Evolutionary conservation across 148 eudicot genomes (phyloP), one percentile per base, ranked within the genome.

Genomic region (Camellia japonica): DNA sequence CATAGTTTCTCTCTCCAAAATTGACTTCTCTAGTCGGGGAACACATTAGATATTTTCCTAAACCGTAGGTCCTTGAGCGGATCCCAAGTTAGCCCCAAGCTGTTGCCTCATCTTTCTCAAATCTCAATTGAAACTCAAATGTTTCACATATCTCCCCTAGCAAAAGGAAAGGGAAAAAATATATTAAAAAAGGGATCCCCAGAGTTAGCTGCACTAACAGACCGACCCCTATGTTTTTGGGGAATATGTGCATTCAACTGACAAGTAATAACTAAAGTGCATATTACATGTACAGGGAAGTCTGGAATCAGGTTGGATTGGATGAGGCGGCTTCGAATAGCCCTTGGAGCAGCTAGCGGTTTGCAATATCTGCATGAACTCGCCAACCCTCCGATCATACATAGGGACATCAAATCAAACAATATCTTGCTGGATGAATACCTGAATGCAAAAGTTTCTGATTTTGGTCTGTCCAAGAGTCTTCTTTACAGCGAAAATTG

Each of bases 361-460:
- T 49, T 89, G 77, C 89, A 87, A 51, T 89, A 89, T 85, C 81
- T 89, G 64, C 91, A 89, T 62, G 91, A 85, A 64, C 88, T 85
- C 74, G 91, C 90, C 8, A 54, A 89, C 44, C 91, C 91, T 83
- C 89, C 89, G 0, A 89, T 89, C 84, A 89, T 89, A 85, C 91
- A 89, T 76, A 87, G 91, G 61, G 91, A 89, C 74, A 84, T 89
- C 82, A 89, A 89, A 80, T 85, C 91, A 18, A 89, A 74, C 70
- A 89, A 89, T 59, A 87, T 89, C 67, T 80, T 89, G 49, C 79
- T 89, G 58, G 91, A 89, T 66, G 85, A 85, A 7, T 71, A 76
- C 49, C 79, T 89, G 30, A 85, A 77, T 72, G 91, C 91, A 59
- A 89, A 87, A 89, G 89, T 89, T 61, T 89, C 90, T 3, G 91